These are phyloP conservation scores for Rhododendron molle DNA, from an alignment of 148 eudicot genomes.

Conservation along the genomic window DNA sequence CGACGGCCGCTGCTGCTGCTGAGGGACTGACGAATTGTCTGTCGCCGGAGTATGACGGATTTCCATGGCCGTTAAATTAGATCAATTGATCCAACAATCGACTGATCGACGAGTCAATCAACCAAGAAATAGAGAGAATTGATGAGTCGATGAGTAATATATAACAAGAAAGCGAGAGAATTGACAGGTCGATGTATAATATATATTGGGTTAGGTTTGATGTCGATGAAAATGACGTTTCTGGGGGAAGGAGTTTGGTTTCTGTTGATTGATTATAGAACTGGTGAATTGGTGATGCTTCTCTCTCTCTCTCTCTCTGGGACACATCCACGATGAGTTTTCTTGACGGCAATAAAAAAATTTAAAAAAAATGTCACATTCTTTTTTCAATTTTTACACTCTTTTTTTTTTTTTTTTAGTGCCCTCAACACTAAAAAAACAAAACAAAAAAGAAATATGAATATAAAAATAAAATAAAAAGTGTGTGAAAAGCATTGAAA, in stretches of 20 bases:
- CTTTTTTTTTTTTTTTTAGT: too few species aligned
- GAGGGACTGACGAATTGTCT: constrained; percentile 21
- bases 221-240: not conserved
- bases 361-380: too few species aligned
- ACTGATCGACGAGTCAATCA: not conserved
- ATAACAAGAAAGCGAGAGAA: not conserved
- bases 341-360: not conserved
- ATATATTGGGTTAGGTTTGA: not conserved
- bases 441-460: too few species aligned
- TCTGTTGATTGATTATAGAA: not conserved
- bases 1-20: constrained; percentile 15
- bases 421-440: too few species aligned
- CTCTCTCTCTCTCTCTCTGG: not conserved
- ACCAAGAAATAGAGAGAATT: not conserved
- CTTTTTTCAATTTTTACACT: too few species aligned
- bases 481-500: too few species aligned
- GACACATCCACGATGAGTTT: not conserved
- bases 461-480: too few species aligned
- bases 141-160: not conserved
- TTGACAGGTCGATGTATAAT: not conserved
- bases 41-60: constrained; percentile 16
- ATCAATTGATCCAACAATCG: not conserved
- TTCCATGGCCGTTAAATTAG: constrained; percentile 6
- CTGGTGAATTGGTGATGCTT: not conserved
- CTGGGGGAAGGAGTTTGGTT: not conserved